These are phyloP conservation scores for Ophiosphaerella herpotricha DNA, from an alignment of 2,329 filamentous ascomycete genomes.

Conservation along the genomic window DNA sequence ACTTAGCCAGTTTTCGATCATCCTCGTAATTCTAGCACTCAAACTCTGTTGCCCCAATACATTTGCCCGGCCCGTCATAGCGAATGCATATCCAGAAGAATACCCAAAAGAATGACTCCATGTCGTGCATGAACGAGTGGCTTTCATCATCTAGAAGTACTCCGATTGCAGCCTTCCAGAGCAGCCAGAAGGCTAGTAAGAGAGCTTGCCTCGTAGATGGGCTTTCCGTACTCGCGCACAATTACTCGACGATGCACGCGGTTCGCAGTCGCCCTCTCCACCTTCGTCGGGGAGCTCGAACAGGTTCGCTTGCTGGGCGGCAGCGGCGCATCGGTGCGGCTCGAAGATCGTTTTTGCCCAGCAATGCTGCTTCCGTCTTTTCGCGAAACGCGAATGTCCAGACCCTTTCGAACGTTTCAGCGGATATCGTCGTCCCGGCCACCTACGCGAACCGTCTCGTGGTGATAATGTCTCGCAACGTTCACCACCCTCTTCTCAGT, in stretches of 20 bases:
- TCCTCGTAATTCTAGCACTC: no score
- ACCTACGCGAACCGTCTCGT: no score
- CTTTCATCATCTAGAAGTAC: constrained; percentile 38
- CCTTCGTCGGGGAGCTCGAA: constrained; percentile 18
- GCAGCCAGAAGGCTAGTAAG: constrained; percentile 40
- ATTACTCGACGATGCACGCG: constrained; percentile 50
- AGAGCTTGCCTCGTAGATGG: constrained; percentile 51
- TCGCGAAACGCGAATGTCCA: no score
- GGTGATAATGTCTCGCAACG: no score
- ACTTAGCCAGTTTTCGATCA: no score
- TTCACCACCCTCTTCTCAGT: no score
- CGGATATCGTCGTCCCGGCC: no score
- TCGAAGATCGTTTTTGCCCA: no score
- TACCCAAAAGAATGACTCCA: constrained; percentile 57
- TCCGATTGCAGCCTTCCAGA: constrained; percentile 35
- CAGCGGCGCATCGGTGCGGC: not conserved
- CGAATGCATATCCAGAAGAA: no score
- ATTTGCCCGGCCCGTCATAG: no score
- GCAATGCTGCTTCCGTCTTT: constrained; percentile 8
- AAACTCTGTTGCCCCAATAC: no score
- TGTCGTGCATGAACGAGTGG: constrained; percentile 54
- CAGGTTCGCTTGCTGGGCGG: constrained; percentile 22
- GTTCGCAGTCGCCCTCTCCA: constrained; percentile 31
- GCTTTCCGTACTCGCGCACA: constrained; percentile 48
- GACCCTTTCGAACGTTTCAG: no score